phyloP scores from a whole-genome alignment of 345 rosid species.

The Pseudoturritis turrita region DNA sequence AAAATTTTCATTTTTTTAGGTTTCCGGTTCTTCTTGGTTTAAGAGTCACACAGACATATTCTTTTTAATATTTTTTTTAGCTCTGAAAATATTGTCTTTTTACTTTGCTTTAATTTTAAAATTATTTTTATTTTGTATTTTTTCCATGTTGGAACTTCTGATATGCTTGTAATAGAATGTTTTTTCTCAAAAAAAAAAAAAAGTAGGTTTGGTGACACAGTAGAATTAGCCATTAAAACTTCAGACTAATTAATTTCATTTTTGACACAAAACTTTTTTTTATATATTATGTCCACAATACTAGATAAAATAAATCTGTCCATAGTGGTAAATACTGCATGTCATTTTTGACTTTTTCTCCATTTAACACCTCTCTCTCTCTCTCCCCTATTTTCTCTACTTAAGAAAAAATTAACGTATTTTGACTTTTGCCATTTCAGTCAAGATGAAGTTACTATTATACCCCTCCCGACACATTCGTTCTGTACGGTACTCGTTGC shows the following conservation, averaged over 20 bases:
- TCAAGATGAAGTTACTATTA: not conserved
- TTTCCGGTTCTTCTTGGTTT: too few relatives aligned
- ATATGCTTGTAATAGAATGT: too few relatives aligned
- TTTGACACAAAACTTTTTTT: not conserved
- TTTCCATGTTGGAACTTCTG: too few relatives aligned
- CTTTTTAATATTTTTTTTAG: too few relatives aligned
- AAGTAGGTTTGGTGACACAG: slow-evolving; percentile 11
- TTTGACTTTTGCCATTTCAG: slow-evolving; percentile 24
- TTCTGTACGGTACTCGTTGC: slow-evolving; percentile 18
- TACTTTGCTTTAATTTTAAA: too few relatives aligned
- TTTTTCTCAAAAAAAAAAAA: too few relatives aligned
- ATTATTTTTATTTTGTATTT: too few relatives aligned
- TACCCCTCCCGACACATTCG: slow-evolving; percentile 24
- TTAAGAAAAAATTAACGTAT: not conserved
- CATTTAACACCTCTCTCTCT: not conserved
- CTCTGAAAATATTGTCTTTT: too few relatives aligned
- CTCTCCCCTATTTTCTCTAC: not conserved
- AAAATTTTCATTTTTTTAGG: too few relatives aligned
- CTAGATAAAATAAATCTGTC: not conserved
- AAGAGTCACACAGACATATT: too few relatives aligned
- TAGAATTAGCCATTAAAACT: slow-evolving; percentile 9
- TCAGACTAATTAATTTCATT: not conserved
- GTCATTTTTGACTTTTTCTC: slow-evolving; percentile 17
- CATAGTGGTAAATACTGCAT: not conserved
- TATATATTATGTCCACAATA: not conserved